Conservation (phyloP, 1,284 basidiomycete species). For the Cryptococcus sp. region DNA sequence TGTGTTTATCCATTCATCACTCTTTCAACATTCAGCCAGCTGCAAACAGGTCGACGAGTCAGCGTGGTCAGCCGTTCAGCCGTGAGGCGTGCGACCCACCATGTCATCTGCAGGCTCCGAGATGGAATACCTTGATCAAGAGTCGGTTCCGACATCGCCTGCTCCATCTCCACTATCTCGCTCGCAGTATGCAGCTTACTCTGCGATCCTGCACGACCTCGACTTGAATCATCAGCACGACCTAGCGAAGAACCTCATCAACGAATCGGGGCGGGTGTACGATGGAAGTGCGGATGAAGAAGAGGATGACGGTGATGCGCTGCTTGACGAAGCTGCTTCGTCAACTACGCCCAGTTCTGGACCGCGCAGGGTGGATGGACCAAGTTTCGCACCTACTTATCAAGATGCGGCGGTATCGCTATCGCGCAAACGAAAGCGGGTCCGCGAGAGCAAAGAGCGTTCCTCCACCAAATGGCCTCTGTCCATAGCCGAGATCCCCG, state of each 20-base stretch:
- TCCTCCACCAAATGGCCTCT: slow-evolving; percentile 10
- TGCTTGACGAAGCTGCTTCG: neutral
- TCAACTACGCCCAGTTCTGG: neutral
- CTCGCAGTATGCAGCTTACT: slow-evolving; percentile 9
- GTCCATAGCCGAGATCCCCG: neutral
- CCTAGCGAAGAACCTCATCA: slow-evolving; percentile 1
- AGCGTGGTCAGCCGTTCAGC: too few relatives aligned
- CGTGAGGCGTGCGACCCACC: too few relatives aligned
- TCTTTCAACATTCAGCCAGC: too few relatives aligned
- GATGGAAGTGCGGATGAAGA: slow-evolving; percentile 2
- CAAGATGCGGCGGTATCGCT: slow-evolving; percentile 5
- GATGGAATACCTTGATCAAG: too few relatives aligned
- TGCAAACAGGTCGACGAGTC: too few relatives aligned
- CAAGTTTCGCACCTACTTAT: slow-evolving; percentile 11
- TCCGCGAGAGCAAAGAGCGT: neutral
- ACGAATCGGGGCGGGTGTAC: neutral
- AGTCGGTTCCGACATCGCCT: too few relatives aligned
- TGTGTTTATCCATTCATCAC: too few relatives aligned
- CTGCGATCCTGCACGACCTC: slow-evolving; percentile 5
- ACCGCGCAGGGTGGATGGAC: slow-evolving; percentile 10
- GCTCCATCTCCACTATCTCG: neutral
- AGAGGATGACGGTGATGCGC: neutral
- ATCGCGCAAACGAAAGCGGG: neutral
- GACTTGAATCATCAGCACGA: neutral
- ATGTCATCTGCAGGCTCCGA: too few relatives aligned